phyloP scores from a whole-genome alignment of 139 green algal genomes.

The Eudorina sp. region DNA sequence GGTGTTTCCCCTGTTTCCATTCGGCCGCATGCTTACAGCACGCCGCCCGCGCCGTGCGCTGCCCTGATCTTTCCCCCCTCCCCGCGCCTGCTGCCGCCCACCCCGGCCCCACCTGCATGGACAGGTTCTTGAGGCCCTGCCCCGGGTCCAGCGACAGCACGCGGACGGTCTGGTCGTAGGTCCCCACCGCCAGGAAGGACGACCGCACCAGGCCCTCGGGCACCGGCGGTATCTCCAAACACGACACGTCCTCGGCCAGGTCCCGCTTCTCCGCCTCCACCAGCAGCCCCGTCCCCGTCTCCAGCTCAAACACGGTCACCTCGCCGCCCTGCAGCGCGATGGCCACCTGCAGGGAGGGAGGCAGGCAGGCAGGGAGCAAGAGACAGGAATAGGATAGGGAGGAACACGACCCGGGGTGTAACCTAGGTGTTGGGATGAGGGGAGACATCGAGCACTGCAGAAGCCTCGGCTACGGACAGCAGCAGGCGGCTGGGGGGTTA shows the following conservation, averaged over 20 bases:
- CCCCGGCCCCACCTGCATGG: conserved; percentile 63
- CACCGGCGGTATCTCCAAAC: conserved; percentile 79
- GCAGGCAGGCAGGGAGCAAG: background rate
- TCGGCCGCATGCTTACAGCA: too few relatives aligned
- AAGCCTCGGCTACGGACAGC: too few relatives aligned
- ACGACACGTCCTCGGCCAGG: conserved; percentile 91
- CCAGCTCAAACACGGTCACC: conserved; percentile 98
- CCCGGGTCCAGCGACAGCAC: conserved; percentile 92
- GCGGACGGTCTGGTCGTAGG: conserved; percentile 89
- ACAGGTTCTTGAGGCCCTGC: conserved; percentile 80
- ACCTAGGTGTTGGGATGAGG: too few relatives aligned
- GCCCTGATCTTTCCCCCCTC: background rate
- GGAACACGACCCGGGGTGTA: too few relatives aligned
- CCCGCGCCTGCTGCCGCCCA: background rate
- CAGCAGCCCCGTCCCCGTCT: conserved; percentile 83
- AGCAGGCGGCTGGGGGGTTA: too few relatives aligned
- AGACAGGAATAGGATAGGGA: background rate
- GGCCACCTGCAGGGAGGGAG: conserved; percentile 65
- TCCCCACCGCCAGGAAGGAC: conserved; percentile 91
- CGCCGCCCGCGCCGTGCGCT: background rate
- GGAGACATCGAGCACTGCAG: too few relatives aligned
- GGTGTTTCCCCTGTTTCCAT: too few relatives aligned
- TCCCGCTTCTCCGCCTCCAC: conserved; percentile 95
- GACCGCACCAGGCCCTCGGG: conserved; percentile 73
- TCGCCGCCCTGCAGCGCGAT: conserved; percentile 92